Evolutionary conservation across 2,329 filamentous ascomycete species (phyloP), one percentile per base, ranked within the genome.

Genomic region (Fusarium nanum): DNA sequence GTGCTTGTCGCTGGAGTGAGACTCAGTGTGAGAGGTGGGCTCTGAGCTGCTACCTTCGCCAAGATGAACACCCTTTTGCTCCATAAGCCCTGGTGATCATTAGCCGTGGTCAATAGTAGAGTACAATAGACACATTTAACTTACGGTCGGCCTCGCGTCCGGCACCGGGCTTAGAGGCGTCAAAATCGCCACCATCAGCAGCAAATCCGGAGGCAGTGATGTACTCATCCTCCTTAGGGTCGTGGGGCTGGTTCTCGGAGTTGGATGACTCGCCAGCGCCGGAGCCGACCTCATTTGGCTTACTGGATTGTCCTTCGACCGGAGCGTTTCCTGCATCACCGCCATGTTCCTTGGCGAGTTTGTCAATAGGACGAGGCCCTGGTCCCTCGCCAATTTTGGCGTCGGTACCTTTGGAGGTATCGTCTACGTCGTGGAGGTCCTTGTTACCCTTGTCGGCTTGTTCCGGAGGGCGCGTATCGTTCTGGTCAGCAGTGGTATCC

Each of bases 161-260:
- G 13, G 91, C 91, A 13, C 90, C 90, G 0, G 89, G 86, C 63
- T 86, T 86, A 10, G 84, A 81, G 6, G 87, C 89, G 72, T 92
- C 90, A 75, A 92, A 91, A 71, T 92, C 84, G 8, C 90, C 90
- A 1, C 90, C 90, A 41, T 93, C 89, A 18, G 89, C 88, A 34
- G 82, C 79, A 28, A 91, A 76, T 1, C 90, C 90, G 1, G 83
- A 84, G 23, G 84, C 85, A 78, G 85, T 87, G 67, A 90, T 83
- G 62, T 86, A 86, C 72, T 86, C 75, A 75, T 89, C 75, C 76
- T 88, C 85, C 9, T 88, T 88, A 0, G 85, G 88, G 2, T 84
- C 85, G 66, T 84, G 61, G 12, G 63, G 54, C 27, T 79, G 13
- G 3, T 70, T 53, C 37, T 66, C 58, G 3, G 48, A 49, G 44